These are phyloP conservation scores for Spathaspora passalidarum DNA, from an alignment of 805 yeast species.

Conservation along the genomic window DNA sequence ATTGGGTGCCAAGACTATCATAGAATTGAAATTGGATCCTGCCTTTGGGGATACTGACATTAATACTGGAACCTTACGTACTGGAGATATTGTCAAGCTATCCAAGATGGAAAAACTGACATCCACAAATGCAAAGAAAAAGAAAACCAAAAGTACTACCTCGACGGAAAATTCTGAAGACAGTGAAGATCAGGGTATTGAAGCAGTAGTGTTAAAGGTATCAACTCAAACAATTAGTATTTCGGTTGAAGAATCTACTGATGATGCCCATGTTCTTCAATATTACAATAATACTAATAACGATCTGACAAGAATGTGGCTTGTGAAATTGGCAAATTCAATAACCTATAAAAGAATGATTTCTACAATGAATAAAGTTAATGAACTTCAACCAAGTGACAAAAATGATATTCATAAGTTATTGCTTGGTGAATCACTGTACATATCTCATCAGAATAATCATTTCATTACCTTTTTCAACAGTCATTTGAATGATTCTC, in stretches of 20 bases:
- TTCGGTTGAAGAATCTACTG: conserved; percentile 52
- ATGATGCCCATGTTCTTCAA: conserved; percentile 47
- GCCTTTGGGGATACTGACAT: conserved; percentile 34
- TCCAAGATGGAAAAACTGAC: conserved; percentile 40
- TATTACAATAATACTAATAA: conserved; percentile 41
- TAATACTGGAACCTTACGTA: conserved; percentile 52
- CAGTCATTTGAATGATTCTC: conserved; percentile 59
- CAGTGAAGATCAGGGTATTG: conserved; percentile 32
- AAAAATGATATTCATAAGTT: conserved; percentile 36
- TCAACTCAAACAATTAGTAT: conserved; percentile 48
- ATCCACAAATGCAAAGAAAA: conserved; percentile 18
- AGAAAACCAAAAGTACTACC: conserved; percentile 17
- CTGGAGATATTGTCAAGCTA: conserved; percentile 75
- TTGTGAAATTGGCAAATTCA: conserved; percentile 65
- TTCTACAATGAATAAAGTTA: conserved; percentile 65
- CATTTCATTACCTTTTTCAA: conserved; percentile 35
- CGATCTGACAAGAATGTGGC: conserved; percentile 51
- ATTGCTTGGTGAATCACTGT: conserved; percentile 44
- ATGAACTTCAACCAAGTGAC: conserved; percentile 42
- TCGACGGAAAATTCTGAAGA: conserved; percentile 1
- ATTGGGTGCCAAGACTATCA: conserved; percentile 67
- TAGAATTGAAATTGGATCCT: conserved; percentile 62
- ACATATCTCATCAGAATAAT: conserved; percentile 16
- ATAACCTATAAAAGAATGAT: conserved; percentile 77
- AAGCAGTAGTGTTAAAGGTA: conserved; percentile 65